A percentile compares a stretch with the other conserved stretches of the same genome.
phyloP scores from a whole-genome alignment of 768 basidiomycete species.

The Dictyophora rubrovolvata region DNA sequence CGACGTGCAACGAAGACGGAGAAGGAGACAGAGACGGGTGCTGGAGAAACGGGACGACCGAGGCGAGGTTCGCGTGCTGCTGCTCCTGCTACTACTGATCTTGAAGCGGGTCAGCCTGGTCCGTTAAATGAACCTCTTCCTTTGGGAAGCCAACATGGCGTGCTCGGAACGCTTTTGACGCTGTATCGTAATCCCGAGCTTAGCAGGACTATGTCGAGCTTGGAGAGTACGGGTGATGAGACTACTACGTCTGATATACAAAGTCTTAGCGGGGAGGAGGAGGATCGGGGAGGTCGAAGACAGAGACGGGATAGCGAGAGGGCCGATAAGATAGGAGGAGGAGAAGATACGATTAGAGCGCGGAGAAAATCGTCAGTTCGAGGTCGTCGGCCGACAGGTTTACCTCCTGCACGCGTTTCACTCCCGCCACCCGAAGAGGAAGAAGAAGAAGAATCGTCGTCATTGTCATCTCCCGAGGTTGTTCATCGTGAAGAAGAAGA shows the following conservation, averaged over 20 bases:
- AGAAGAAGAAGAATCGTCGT: no score
- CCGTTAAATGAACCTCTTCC: neutral
- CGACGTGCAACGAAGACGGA: neutral
- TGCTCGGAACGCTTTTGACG: slow-evolving; percentile 1
- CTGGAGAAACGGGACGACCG: no score
- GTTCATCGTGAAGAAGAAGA: no score
- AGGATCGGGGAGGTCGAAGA: neutral
- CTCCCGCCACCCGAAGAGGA: no score
- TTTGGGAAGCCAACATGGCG: neutral
- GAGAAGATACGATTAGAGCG: no score
- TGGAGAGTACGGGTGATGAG: neutral
- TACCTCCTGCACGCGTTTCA: no score
- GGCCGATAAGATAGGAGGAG: no score
- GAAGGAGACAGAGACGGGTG: neutral
- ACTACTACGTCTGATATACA: neutral
- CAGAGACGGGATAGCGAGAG: neutral
- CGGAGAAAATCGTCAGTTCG: no score
- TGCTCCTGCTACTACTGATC: neutral
- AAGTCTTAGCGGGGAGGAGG: neutral
- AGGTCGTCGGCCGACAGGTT: no score
- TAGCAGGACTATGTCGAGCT: neutral
- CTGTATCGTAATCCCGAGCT: neutral
- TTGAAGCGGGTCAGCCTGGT: neutral
- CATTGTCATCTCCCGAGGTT: no score
- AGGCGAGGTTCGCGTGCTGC: no score